phyloP scores from a whole-genome alignment of 2,329 filamentous ascomycete species.

The Monilinia fructicola region DNA sequence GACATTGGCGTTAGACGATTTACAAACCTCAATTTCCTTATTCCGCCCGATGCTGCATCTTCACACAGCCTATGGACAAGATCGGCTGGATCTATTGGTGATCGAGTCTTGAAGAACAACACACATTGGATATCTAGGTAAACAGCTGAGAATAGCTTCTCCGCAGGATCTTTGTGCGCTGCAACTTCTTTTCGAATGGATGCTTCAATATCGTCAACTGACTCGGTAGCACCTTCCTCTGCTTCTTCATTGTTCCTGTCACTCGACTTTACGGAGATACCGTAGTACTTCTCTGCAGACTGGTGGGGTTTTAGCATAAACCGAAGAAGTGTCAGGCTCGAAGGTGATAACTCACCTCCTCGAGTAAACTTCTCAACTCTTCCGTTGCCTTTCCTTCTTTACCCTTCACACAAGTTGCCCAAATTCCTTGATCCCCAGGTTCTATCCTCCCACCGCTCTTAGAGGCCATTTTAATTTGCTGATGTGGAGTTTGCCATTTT shows the following conservation, averaged over 20 bases:
- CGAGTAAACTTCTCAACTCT: conserved; percentile 66
- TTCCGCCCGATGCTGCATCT: conserved; percentile 50
- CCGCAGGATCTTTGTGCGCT: conserved; percentile 44
- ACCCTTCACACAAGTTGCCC: conserved; percentile 72
- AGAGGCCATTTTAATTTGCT: conserved; percentile 48
- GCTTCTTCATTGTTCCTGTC: conserved; percentile 40
- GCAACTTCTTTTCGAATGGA: conserved; percentile 72
- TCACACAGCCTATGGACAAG: conserved; percentile 56
- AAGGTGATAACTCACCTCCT: conserved; percentile 52
- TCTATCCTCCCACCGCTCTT: conserved; percentile 54
- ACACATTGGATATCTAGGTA: conserved; percentile 60
- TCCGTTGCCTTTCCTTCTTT: conserved; percentile 68
- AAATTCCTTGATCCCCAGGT: conserved; percentile 71
- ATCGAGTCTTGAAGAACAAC: conserved; percentile 58
- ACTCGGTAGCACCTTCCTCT: conserved; percentile 44
- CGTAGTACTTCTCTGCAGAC: conserved; percentile 65
- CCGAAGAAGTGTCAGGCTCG: background rate
- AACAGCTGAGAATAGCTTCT: conserved; percentile 52
- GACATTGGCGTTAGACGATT: conserved; percentile 59
- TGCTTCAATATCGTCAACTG: conserved; percentile 66
- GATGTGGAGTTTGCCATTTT: conserved; percentile 62
- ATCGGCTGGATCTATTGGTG: conserved; percentile 55
- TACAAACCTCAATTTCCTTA: conserved; percentile 55
- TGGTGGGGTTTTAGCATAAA: conserved; percentile 40
- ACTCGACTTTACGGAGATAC: conserved; percentile 37